Evolutionary conservation across 352 stramenopile genomes (phyloP).

Genomic region (Pythium scleroteichum): DNA sequence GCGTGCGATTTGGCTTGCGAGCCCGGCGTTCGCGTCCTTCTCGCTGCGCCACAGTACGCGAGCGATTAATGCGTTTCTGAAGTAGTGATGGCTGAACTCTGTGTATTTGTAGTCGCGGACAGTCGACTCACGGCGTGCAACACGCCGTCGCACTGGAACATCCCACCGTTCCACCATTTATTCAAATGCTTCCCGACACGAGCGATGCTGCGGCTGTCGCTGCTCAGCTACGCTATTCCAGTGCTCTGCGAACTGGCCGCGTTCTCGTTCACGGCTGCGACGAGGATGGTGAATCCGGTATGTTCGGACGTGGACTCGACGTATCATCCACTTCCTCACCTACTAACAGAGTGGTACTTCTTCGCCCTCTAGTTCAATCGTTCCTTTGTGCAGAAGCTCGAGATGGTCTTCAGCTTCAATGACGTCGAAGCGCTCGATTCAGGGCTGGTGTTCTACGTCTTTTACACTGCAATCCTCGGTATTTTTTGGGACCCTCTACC

Average conservation of each 20-base stretch:
- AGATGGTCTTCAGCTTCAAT: slow-evolving; percentile 89
- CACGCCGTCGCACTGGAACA: slow-evolving; percentile 82
- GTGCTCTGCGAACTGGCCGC: slow-evolving; percentile 81
- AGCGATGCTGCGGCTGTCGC: slow-evolving; percentile 70
- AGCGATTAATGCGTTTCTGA: background rate
- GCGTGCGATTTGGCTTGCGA: slow-evolving; percentile 72
- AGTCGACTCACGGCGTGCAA: slow-evolving; percentile 73
- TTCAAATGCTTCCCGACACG: slow-evolving; percentile 83
- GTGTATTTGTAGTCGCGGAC: slow-evolving; percentile 51
- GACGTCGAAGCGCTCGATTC: slow-evolving; percentile 85
- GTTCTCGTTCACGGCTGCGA: slow-evolving; percentile 85
- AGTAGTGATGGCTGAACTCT: background rate
- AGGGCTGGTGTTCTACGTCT: slow-evolving; percentile 86
- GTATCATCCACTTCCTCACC: background rate
- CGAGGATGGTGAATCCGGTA: slow-evolving; percentile 87
- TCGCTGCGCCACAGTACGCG: slow-evolving; percentile 72
- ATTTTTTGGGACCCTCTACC: slow-evolving; percentile 88
- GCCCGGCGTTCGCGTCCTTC: slow-evolving; percentile 65
- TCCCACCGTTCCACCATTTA: slow-evolving; percentile 75
- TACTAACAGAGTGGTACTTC: too few species aligned
- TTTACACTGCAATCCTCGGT: slow-evolving; percentile 78
- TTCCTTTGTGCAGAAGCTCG: slow-evolving; percentile 78
- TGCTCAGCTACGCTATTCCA: slow-evolving; percentile 83
- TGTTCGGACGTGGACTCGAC: slow-evolving; percentile 14
- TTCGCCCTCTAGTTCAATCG: slow-evolving; percentile 71